phyloP scores from a whole-genome alignment of 768 basidiomycete genomes.

The Lentinula guzmanii region DNA sequence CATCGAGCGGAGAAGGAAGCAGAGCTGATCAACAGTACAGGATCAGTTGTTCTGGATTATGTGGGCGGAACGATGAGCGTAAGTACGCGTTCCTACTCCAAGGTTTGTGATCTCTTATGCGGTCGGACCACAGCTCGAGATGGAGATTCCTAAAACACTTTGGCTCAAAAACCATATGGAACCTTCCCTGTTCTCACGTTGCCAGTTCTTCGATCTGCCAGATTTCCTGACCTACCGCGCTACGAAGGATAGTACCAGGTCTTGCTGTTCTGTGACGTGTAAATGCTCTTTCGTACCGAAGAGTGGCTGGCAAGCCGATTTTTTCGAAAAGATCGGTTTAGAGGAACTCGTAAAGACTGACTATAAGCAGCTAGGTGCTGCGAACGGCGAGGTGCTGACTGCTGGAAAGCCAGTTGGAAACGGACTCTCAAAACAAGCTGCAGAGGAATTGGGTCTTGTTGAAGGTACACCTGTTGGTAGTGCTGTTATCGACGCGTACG shows the following conservation, averaged over 20 bases:
- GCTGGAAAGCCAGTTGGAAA: slow-evolving; percentile 40
- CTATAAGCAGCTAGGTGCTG: slow-evolving; percentile 71
- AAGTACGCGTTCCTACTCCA: slow-evolving; percentile 16
- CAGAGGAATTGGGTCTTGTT: slow-evolving; percentile 76
- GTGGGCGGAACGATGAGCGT: slow-evolving; percentile 97
- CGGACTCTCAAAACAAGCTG: slow-evolving; percentile 44
- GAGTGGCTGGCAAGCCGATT: slow-evolving; percentile 83
- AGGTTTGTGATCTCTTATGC: neutral
- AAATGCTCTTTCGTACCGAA: slow-evolving; percentile 91
- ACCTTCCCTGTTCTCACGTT: slow-evolving; percentile 57
- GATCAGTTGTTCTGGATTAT: slow-evolving; percentile 83
- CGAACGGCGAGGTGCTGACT: slow-evolving; percentile 59
- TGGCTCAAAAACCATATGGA: slow-evolving; percentile 94
- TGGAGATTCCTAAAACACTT: slow-evolving; percentile 96
- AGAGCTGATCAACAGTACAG: slow-evolving; percentile 79
- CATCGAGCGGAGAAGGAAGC: slow-evolving; percentile 93
- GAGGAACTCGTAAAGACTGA: slow-evolving; percentile 58
- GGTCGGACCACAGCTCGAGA: slow-evolving; percentile 66
- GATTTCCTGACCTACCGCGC: slow-evolving; percentile 94
- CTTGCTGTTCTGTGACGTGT: slow-evolving; percentile 91
- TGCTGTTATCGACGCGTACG: slow-evolving; percentile 91
- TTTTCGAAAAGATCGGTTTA: slow-evolving; percentile 84
- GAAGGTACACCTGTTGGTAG: slow-evolving; percentile 92
- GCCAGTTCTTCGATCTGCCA: slow-evolving; percentile 89
- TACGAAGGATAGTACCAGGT: slow-evolving; percentile 69